phyloP scores from a whole-genome alignment of 1,284 basidiomycete genomes.

The Erythrobasidium hasegawianum region DNA sequence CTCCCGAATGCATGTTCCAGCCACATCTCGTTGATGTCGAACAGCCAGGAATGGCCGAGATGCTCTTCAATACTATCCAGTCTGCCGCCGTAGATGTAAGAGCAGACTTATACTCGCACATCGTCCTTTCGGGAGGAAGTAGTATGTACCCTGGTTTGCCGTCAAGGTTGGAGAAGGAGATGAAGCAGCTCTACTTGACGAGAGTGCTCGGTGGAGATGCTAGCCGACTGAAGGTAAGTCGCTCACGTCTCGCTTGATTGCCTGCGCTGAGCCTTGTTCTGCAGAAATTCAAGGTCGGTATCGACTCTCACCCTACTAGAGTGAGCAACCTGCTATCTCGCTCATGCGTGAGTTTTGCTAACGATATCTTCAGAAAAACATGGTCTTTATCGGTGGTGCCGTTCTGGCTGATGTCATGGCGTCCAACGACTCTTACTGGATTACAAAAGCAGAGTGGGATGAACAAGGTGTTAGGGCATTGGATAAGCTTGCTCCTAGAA shows the following conservation, averaged over 20 bases:
- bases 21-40: conserved; percentile 96
- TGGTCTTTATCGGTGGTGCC: conserved; percentile 97
- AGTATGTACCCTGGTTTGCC: conserved; percentile 99
- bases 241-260: neutral
- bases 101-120: conserved; percentile 91
- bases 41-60: conserved; percentile 90
- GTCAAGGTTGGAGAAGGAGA: conserved; percentile 94
- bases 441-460: conserved; percentile 85
- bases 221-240: conserved; percentile 73
- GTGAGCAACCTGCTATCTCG: conserved; percentile 60
- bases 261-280: neutral
- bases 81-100: conserved; percentile 84
- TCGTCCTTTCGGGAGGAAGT: conserved; percentile 94
- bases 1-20: conserved; percentile 99
- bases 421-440: conserved; percentile 70
- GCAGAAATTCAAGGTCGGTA: conserved; percentile 98
- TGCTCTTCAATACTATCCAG: conserved; percentile 71
- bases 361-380: conserved; percentile 76
- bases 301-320: conserved; percentile 94
- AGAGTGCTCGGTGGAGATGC: conserved; percentile 83
- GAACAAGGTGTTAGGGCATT: conserved; percentile 76
- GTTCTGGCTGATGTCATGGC: conserved; percentile 94
- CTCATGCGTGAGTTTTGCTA: neutral
- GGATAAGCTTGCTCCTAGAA: conserved; percentile 62
- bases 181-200: conserved; percentile 96